Base-by-base conservation (phyloP, 768 basidiomycete genomes). In the Myochromella boudieri region DNA sequence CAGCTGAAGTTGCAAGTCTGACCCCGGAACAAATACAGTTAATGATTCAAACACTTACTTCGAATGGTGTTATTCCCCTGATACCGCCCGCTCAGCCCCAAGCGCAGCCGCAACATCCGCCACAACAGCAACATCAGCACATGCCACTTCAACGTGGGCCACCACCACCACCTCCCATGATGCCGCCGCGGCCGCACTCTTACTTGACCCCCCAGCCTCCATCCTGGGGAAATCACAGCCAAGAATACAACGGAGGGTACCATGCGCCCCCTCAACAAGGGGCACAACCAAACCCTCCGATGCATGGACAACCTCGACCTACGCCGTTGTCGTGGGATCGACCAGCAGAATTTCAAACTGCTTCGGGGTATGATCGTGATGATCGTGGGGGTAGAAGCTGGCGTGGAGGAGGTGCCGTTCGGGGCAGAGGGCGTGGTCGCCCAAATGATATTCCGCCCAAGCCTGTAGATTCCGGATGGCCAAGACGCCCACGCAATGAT, bases 1-100 rank as follows among this genome's bases (percentile, higher is more conserved):
- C 83, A 6, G 80, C 84, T 4, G 84, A 88, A 57, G 80, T 90
- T 5, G 84, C 87, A 5, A 72, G 81, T 27, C 74, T 91, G 12
- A 87, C 85, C 2, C 85, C 86, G 0, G 87, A 87, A 39, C 88
- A 90, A 60, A 80, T 91, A 28, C 82, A 86, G 50, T 64, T 76
- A 38, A 79, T 90, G 65, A 67, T 90, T 10, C 75, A 77, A 27
- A 74, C 83, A 0, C 70, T 91, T 14, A 71, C 76, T 1, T 67
- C 68, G 41, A 72, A 64, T 37, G 62, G 72, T 7, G 55, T 68
- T 11, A 53, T 63, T 41, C 60, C 59, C 28, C 52, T 59, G 34
- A 64, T 61, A 18, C 26, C 28, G n/a, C 33, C 33, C 10, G 3
- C 31, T 17, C 43, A 14, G 12, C 43, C 32, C n/a, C 48, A 48